Percentiles rank a stretch among this genome's conserved stretches.
These are phyloP conservation scores for Phycomyces nitens DNA, from an alignment of 192 early-diverging fungal genomes.

Conservation along the genomic window DNA sequence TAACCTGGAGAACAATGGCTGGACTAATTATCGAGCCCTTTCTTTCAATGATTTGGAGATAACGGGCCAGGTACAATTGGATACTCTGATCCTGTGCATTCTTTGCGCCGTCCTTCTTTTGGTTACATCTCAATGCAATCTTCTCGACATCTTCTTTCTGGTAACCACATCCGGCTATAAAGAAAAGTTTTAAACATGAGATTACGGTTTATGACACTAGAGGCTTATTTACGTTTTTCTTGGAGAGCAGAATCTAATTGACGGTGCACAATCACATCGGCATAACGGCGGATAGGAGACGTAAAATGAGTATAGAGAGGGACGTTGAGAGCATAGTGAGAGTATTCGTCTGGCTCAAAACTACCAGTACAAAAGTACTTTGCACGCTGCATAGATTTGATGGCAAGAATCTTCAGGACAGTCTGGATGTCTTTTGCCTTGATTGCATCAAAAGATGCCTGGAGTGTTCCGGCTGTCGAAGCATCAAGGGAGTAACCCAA, in stretches of 20 bases:
- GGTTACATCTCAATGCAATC: constrained; percentile 69
- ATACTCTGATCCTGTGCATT: constrained; percentile 68
- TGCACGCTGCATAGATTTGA: constrained; percentile 97
- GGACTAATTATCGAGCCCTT: constrained; percentile 44
- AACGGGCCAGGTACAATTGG: constrained; percentile 63
- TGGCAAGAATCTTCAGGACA: constrained; percentile 81
- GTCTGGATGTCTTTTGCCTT: constrained; percentile 47
- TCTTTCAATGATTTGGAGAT: constrained; percentile 46
- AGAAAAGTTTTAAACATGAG: neutral
- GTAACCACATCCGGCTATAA: constrained; percentile 12
- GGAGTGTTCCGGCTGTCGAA: constrained; percentile 53
- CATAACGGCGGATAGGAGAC: constrained; percentile 95
- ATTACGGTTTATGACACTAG: neutral
- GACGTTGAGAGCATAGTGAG: constrained; percentile 91
- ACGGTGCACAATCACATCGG: constrained; percentile 96
- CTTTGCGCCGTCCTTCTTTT: constrained; percentile 68
- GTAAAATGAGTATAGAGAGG: constrained; percentile 99
- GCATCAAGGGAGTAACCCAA: constrained; percentile 78
- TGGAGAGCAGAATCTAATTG: constrained; percentile 68
- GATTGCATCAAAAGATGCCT: constrained; percentile 58
- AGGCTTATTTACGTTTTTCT: constrained; percentile 34
- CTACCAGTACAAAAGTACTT: constrained; percentile 97
- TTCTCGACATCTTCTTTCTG: constrained; percentile 33
- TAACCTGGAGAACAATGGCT: constrained; percentile 61
- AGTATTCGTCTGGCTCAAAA: constrained; percentile 62